Base-by-base conservation (phyloP, 495 filamentous ascomycete genomes). In the Penicillium roqueforti region DNA sequence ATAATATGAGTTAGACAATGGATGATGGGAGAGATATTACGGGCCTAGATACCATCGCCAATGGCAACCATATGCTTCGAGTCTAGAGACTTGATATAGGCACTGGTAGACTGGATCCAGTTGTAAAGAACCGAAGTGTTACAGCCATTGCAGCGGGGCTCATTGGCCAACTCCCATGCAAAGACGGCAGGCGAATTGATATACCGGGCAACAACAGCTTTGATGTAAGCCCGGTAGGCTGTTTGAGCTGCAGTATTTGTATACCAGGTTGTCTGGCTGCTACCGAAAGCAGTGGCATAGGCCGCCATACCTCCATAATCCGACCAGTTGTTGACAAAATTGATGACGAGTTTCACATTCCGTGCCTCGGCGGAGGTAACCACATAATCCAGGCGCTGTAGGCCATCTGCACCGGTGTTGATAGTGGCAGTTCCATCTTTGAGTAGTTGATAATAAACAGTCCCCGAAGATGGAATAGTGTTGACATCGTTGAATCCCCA, bases 401-500 rank as follows among this genome's bases (percentile, higher is more conserved):
- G 76, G 6, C 87, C 86, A 62, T 86, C 75, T 34, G 77, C 55
- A 3, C 85, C 84, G 1, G 82, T 86, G 69, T 88, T 87, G 70
- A 88, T 86, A 18, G 76, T 77, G 1, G 80, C 80, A 0, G 70
- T 74, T 14, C 74, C 72, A 11, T 77, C 66, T 0, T 73, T 70
- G 50, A 83, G 78, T 13, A 75, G 65, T 61, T 89, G 84, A 72
- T 75, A 88, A 63, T 78, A 87, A 14, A 84, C 78, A 6, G 71
- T 77, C 9, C 77, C 79, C 1, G 67, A 29, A 0, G 63, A 61
- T 4, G 80, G 81, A 26, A 69, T 55, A 0, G 62, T 42, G 39
- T 78, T 85, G 22, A 75, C 72, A 64, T 86, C 84, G 71, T 86
- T 85, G 72, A 90, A 89, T 0, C 84, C 86, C 86, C 87, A 89